These are phyloP conservation scores for Populus alba DNA, from an alignment of 345 rosid species.

Conservation along the genomic window DNA sequence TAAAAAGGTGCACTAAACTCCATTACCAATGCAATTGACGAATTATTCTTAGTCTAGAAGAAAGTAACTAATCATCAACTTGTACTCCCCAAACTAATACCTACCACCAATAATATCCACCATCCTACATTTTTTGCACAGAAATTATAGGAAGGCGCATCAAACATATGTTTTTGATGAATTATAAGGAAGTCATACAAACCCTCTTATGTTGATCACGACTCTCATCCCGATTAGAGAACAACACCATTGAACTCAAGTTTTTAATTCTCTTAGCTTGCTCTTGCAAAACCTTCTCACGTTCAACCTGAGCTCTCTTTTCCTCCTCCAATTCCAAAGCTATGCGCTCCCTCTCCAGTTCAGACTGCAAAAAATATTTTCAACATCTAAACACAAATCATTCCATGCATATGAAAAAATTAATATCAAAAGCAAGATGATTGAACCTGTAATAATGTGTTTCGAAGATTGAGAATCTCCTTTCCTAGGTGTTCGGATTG, in stretches of 20 bases:
- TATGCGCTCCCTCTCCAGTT: constrained; percentile 89
- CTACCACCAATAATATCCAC: too few species aligned
- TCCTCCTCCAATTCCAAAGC: constrained; percentile 93
- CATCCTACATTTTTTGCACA: too few species aligned
- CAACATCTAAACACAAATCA: constrained; percentile 13
- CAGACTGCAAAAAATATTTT: constrained; percentile 52
- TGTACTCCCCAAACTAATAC: not conserved
- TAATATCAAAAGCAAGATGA: constrained; percentile 14
- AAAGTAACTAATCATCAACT: not conserved
- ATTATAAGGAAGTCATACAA: constrained; percentile 9
- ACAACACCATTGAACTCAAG: constrained; percentile 83
- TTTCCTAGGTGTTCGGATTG: constrained; percentile 83
- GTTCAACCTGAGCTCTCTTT: constrained; percentile 88
- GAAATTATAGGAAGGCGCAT: not conserved
- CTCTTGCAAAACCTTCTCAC: constrained; percentile 84
- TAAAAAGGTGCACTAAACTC: too few species aligned
- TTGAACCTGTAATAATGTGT: constrained; percentile 78
- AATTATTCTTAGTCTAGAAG: not conserved
- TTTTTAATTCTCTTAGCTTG: constrained; percentile 88
- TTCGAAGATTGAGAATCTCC: constrained; percentile 86
- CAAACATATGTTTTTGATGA: not conserved
- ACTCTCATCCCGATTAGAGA: constrained; percentile 70
- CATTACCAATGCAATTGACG: too few species aligned
- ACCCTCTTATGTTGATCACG: constrained; percentile 71
- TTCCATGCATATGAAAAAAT: not conserved